phyloP scores from a whole-genome alignment of 441 rosid genomes.

The Bruguiera hainesii region DNA sequence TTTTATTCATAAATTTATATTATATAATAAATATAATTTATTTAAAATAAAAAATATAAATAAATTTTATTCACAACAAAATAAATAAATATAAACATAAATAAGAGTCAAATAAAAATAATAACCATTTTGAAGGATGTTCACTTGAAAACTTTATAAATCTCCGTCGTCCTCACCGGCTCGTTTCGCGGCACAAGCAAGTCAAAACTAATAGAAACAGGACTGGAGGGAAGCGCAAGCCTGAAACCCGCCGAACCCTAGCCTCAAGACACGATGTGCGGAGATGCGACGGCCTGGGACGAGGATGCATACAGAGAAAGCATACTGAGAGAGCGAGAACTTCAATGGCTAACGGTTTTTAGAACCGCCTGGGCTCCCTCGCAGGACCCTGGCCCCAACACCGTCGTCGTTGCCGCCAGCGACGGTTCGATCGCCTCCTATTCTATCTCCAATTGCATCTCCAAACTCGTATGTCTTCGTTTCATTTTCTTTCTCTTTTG shows the following conservation, averaged over 20 bases:
- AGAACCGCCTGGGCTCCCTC: constrained; percentile 84
- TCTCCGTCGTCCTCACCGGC: too few relatives aligned
- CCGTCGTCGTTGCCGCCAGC: constrained; percentile 68
- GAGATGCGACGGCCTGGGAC: constrained; percentile 81
- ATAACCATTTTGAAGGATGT: too few relatives aligned
- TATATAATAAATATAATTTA: too few relatives aligned
- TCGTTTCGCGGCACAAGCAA: not conserved
- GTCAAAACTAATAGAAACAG: not conserved
- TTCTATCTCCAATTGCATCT: constrained; percentile 60
- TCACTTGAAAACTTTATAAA: too few relatives aligned
- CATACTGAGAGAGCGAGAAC: constrained; percentile 66
- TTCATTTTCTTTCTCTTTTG: not conserved
- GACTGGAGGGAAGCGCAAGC: not conserved
- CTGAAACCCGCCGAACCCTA: not conserved
- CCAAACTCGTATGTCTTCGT: constrained; percentile 38
- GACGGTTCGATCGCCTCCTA: constrained; percentile 76
- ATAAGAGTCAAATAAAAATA: too few relatives aligned
- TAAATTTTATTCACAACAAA: too few relatives aligned
- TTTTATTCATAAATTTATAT: too few relatives aligned
- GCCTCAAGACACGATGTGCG: constrained; percentile 36
- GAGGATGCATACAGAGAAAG: constrained; percentile 65
- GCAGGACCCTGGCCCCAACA: constrained; percentile 44
- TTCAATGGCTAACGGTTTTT: constrained; percentile 65
- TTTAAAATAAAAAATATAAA: too few relatives aligned
- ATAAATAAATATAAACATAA: too few relatives aligned